These are phyloP conservation scores for Colletotrichum navitas DNA, from an alignment of 2,329 filamentous ascomycete species.

Conservation along the genomic window DNA sequence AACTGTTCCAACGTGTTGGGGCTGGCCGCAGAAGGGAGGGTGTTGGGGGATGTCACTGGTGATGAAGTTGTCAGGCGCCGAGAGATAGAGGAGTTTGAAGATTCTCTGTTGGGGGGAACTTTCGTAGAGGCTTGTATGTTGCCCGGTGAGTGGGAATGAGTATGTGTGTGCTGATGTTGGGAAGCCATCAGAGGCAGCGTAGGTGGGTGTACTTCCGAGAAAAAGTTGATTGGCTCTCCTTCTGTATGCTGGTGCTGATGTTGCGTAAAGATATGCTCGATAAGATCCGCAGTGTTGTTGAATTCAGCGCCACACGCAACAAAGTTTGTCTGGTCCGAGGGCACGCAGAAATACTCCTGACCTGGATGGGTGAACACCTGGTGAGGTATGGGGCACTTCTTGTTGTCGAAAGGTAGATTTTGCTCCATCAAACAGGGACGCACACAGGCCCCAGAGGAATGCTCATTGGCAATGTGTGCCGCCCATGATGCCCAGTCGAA, in stretches of 20 bases:
- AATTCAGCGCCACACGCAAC: slow-evolving; percentile 12
- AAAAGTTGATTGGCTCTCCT: neutral
- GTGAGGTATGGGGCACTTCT: slow-evolving; percentile 43
- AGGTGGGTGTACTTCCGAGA: neutral
- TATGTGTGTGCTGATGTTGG: neutral
- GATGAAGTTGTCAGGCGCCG: slow-evolving; percentile 12
- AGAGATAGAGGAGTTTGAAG: slow-evolving; percentile 3
- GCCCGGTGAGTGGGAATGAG: neutral
- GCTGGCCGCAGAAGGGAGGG: neutral
- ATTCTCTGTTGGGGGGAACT: neutral
- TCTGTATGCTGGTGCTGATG: slow-evolving; percentile 9
- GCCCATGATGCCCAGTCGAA: slow-evolving; percentile 29
- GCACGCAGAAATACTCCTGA: slow-evolving; percentile 12
- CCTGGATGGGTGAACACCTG: slow-evolving; percentile 40
- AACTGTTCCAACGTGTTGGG: slow-evolving; percentile 43
- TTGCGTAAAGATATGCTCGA: slow-evolving; percentile 19
- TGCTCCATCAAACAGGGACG: slow-evolving; percentile 44
- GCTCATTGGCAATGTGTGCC: slow-evolving; percentile 49
- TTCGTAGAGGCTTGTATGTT: neutral
- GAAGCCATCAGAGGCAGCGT: slow-evolving; percentile 9
- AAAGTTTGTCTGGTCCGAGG: slow-evolving; percentile 6
- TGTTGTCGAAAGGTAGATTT: slow-evolving; percentile 33
- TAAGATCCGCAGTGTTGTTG: slow-evolving; percentile 1
- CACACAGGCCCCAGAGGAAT: slow-evolving; percentile 37
- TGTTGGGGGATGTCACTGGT: slow-evolving; percentile 6